These are phyloP conservation scores for Cladophialophora yegresii DNA, from an alignment of 2,329 filamentous ascomycete genomes.

Conservation along the genomic window DNA sequence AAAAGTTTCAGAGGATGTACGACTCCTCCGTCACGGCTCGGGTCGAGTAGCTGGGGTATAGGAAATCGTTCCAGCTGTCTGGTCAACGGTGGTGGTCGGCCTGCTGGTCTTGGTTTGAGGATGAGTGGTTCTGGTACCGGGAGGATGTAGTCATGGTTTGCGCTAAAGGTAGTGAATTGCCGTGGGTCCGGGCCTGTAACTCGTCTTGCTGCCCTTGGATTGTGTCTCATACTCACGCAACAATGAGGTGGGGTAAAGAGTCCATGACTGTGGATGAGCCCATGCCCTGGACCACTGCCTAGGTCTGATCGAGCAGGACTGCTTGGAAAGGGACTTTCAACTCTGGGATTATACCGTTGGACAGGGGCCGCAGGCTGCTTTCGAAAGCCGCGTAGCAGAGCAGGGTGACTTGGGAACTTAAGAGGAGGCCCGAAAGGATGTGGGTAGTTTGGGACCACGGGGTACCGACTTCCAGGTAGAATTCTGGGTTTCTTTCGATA, in stretches of 20 bases:
- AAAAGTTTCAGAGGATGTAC: constrained; percentile 32
- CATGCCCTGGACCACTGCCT: neutral
- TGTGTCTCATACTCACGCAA: constrained; percentile 2
- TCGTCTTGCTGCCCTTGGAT: neutral
- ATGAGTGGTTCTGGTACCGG: constrained; percentile 33
- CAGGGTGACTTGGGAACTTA: constrained; percentile 30
- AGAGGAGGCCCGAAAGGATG: constrained; percentile 13
- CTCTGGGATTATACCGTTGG: constrained; percentile 30
- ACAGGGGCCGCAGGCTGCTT: constrained; percentile 16
- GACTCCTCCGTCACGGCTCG: constrained; percentile 21
- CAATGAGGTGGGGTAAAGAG: constrained; percentile 28
- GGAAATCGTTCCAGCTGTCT: constrained; percentile 33
- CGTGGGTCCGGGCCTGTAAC: constrained; percentile 9
- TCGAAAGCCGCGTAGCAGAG: constrained; percentile 24
- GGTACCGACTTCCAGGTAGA: constrained; percentile 8
- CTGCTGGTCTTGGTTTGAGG: constrained; percentile 32
- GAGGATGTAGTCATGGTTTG: constrained; percentile 31
- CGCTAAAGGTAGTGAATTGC: constrained; percentile 14
- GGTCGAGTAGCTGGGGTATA: constrained; percentile 9
- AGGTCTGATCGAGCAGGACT: constrained; percentile 14
- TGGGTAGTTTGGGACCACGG: constrained; percentile 6
- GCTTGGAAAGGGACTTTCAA: constrained; percentile 30
- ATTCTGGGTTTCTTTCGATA: constrained; percentile 24
- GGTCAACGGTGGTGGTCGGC: constrained; percentile 32
- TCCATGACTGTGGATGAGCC: constrained; percentile 18